These are phyloP conservation scores for Rutstroemia sp. DNA, from an alignment of 2,329 filamentous ascomycete species.

Conservation along the genomic window DNA sequence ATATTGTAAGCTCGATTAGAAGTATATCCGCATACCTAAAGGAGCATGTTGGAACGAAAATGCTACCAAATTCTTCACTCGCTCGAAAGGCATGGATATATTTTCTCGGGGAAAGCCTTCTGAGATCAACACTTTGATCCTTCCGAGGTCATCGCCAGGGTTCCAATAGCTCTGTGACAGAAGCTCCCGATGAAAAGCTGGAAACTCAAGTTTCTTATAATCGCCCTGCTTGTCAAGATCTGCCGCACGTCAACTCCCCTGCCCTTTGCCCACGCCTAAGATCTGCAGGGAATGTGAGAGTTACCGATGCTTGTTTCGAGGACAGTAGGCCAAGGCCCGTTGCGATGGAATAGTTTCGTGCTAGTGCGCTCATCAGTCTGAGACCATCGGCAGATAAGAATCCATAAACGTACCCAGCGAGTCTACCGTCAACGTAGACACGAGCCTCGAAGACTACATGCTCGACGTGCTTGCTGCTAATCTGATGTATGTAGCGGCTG, in stretches of 20 bases:
- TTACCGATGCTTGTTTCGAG: conserved; percentile 36
- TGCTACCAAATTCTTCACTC: conserved; percentile 63
- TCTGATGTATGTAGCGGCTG: conserved; percentile 48
- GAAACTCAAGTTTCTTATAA: conserved; percentile 60
- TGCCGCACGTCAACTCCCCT: conserved; percentile 10
- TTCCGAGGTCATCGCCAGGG: conserved; percentile 60
- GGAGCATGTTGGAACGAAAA: conserved; percentile 87
- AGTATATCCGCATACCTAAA: conserved; percentile 44
- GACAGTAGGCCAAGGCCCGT: conserved; percentile 43
- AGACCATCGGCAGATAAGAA: neutral
- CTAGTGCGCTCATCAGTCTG: conserved; percentile 8
- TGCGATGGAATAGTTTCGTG: conserved; percentile 44
- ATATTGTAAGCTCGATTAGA: neutral
- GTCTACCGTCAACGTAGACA: conserved; percentile 60
- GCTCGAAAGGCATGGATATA: conserved; percentile 48
- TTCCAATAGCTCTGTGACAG: conserved; percentile 66
- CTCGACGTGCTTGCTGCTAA: conserved; percentile 47
- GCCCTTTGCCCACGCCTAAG: neutral
- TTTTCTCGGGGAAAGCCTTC: conserved; percentile 58
- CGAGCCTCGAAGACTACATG: conserved; percentile 56
- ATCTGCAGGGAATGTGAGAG: conserved; percentile 13
- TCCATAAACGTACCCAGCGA: conserved; percentile 44
- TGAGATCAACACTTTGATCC: conserved; percentile 69
- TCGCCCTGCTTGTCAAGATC: conserved; percentile 39
- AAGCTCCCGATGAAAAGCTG: conserved; percentile 61